Evolutionary conservation across 1,284 basidiomycete species (phyloP).

Genomic region (Heterobasidion occidentale): DNA sequence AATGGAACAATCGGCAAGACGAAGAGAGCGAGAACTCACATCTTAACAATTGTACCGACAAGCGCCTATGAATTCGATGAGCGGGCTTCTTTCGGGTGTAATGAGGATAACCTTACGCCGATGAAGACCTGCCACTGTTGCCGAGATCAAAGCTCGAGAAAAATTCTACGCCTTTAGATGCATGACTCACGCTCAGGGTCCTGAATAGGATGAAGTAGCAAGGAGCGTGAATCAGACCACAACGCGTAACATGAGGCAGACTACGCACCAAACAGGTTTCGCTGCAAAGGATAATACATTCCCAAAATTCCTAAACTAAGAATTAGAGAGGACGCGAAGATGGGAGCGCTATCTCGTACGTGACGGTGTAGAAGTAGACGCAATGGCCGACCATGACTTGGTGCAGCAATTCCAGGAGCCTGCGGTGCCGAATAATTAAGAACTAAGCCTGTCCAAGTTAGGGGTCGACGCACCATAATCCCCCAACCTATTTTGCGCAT

Average conservation of each 20-base stretch:
- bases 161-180: neutral
- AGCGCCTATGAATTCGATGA: conserved; percentile 31
- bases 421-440: conserved; percentile 15
- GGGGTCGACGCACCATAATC: conserved; percentile 31
- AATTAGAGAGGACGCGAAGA: neutral
- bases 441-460: conserved; percentile 1
- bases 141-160: neutral
- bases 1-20: neutral
- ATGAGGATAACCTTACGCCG: conserved; percentile 36
- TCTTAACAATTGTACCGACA: conserved; percentile 54
- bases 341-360: conserved; percentile 24
- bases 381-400: conserved; percentile 47
- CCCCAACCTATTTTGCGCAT: conserved; percentile 23
- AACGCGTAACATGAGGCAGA: neutral
- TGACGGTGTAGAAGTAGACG: conserved; percentile 49
- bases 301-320: conserved; percentile 35
- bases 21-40: conserved; percentile 29
- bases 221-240: no score
- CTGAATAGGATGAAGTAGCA: neutral
- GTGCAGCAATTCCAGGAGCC: conserved; percentile 42
- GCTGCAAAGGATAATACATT: conserved; percentile 31
- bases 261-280: conserved; percentile 39
- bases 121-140: conserved; percentile 46
- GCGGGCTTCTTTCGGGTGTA: neutral
- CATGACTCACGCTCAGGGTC: conserved; percentile 8